Evolutionary conservation across 805 yeast species (phyloP).

Genomic region (Myxozyma sirexii): DNA sequence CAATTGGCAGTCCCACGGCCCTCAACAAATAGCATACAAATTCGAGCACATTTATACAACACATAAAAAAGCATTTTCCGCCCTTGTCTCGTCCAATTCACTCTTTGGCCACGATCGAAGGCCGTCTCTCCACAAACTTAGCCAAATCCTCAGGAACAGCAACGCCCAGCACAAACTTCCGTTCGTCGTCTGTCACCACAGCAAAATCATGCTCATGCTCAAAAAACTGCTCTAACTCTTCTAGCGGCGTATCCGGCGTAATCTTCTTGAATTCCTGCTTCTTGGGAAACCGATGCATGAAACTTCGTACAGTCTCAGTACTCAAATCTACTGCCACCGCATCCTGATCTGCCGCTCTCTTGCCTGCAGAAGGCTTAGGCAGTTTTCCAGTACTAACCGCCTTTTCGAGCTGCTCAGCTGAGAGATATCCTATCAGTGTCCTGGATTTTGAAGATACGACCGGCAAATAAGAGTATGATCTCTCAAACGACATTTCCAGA

Average conservation of each 20-base stretch:
- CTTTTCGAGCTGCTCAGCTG: slow-evolving; percentile 47
- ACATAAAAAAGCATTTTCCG: too few species aligned
- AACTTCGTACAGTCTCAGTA: slow-evolving; percentile 16
- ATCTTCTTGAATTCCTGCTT: slow-evolving; percentile 46
- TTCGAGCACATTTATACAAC: too few species aligned
- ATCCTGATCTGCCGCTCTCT: slow-evolving; percentile 29
- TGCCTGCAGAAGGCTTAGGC: not conserved
- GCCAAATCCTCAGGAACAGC: slow-evolving; percentile 56
- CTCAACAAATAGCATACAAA: too few species aligned
- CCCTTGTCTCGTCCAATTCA: not conserved
- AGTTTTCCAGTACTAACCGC: slow-evolving; percentile 39
- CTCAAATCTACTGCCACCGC: slow-evolving; percentile 17
- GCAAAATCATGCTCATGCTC: slow-evolving; percentile 54
- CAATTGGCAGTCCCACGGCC: too few species aligned
- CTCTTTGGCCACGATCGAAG: slow-evolving; percentile 34
- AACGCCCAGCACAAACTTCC: slow-evolving; percentile 60
- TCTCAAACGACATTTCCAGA: slow-evolving; percentile 57
- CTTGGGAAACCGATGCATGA: slow-evolving; percentile 38
- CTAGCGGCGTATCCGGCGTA: slow-evolving; percentile 60
- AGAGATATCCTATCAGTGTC: slow-evolving; percentile 54
- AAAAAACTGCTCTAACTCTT: slow-evolving; percentile 55
- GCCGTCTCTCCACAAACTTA: slow-evolving; percentile 50
- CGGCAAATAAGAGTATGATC: slow-evolving; percentile 57
- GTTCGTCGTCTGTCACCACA: slow-evolving; percentile 56
- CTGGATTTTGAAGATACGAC: slow-evolving; percentile 53